Percentiles rank a stretch among this genome's conserved stretches.
These are phyloP conservation scores for Leccinum subgranulosum DNA, from an alignment of 768 basidiomycete species.

Conservation along the genomic window DNA sequence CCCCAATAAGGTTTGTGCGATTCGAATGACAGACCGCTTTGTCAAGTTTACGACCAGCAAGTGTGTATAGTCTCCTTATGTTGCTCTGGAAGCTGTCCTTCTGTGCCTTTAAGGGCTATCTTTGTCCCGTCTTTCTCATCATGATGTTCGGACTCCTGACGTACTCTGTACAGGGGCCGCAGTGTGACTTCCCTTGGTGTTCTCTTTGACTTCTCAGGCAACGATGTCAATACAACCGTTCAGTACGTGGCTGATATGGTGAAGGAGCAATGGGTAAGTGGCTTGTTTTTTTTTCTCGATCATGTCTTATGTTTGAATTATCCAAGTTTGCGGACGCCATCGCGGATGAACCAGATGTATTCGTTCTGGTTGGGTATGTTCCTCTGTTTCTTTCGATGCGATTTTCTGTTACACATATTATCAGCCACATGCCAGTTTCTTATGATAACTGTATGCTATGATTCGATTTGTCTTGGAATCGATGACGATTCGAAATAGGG, in stretches of 20 bases:
- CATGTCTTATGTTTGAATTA: not conserved
- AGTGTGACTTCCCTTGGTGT: constrained; percentile 79
- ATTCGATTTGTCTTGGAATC: not conserved
- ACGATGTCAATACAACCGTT: constrained; percentile 69
- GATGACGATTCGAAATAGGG: constrained; percentile 42
- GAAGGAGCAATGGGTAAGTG: constrained; percentile 68
- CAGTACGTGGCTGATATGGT: constrained; percentile 74
- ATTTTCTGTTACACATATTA: not conserved
- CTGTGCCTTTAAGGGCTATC: not conserved
- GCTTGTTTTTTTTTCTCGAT: not conserved
- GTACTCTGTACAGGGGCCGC: constrained; percentile 45
- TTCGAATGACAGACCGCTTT: constrained; percentile 44
- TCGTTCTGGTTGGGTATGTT: constrained; percentile 63
- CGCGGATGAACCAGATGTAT: constrained; percentile 76
- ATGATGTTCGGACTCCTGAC: not conserved
- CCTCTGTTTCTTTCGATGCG: not conserved
- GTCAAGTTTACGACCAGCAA: constrained; percentile 71
- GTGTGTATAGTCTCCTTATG: constrained; percentile 37
- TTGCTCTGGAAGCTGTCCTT: not conserved
- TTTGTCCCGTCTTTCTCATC: not conserved
- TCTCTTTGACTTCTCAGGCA: constrained; percentile 72
- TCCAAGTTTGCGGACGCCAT: constrained; percentile 74
- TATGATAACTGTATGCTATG: constrained; percentile 56
- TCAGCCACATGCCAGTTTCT: constrained; percentile 80
- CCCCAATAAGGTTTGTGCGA: constrained; percentile 35